Conservation (phyloP, 768 basidiomycete genomes). For the Termitomyces sp. region DNA sequence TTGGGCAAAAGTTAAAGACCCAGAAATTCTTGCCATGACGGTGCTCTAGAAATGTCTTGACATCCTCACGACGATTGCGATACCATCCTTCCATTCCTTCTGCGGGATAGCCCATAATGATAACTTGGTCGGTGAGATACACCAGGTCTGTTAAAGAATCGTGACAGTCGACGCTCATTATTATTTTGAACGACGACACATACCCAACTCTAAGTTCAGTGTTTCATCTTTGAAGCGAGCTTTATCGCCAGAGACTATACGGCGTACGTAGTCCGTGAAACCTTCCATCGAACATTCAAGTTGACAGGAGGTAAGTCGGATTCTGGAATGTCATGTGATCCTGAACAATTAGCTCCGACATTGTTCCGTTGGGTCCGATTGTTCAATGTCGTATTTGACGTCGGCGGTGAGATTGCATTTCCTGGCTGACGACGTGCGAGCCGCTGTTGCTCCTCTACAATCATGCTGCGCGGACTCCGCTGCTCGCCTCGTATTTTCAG, state of each 20-base stretch:
- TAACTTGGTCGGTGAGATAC: slow-evolving; percentile 69
- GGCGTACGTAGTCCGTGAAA: slow-evolving; percentile 65
- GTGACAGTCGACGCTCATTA: background rate
- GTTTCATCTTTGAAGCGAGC: slow-evolving; percentile 67
- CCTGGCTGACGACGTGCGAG: background rate
- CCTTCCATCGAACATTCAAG: background rate
- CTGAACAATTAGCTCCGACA: background rate
- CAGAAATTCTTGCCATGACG: slow-evolving; percentile 75
- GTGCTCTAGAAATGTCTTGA: slow-evolving; percentile 66
- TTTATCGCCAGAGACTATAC: slow-evolving; percentile 79
- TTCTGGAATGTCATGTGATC: background rate
- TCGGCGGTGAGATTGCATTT: background rate
- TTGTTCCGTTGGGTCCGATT: background rate
- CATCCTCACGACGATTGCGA: slow-evolving; percentile 73
- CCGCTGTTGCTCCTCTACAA: background rate
- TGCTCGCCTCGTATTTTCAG: background rate
- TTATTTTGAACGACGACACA: background rate
- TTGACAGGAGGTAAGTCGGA: background rate
- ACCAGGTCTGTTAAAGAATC: slow-evolving; percentile 45
- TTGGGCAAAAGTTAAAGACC: slow-evolving; percentile 87
- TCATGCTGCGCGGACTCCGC: background rate
- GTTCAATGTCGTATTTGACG: background rate
- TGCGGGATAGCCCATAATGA: slow-evolving; percentile 85
- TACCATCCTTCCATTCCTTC: slow-evolving; percentile 74
- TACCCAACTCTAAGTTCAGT: slow-evolving; percentile 67